A percentile compares a stretch with the other conserved stretches of the same genome.
Conservation (phyloP, 2,329 filamentous ascomycete genomes). For the Nakataea oryzae region DNA sequence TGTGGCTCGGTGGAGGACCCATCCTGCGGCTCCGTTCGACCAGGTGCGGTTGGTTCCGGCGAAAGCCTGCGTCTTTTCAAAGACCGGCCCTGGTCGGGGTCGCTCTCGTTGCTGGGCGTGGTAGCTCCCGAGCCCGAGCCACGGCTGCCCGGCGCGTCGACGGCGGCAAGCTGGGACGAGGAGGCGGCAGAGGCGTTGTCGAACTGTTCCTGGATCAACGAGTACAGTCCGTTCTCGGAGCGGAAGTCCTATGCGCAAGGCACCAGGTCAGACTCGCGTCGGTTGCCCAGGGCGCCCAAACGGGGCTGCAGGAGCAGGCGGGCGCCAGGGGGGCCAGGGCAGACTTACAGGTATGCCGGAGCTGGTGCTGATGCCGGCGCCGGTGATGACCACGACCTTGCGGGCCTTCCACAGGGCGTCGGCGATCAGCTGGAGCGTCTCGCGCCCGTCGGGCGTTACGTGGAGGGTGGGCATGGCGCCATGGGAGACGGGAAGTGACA, state of each 20-base stretch:
- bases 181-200: slow-evolving; percentile 23
- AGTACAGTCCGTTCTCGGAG: slow-evolving; percentile 62
- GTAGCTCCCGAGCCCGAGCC: not conserved
- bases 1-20: not conserved
- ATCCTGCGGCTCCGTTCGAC: no score
- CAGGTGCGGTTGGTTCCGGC: not conserved
- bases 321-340: not conserved
- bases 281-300: not conserved
- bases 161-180: not conserved
- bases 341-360: slow-evolving; percentile 59
- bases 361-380: slow-evolving; percentile 66
- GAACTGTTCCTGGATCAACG: slow-evolving; percentile 58
- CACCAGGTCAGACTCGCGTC: slow-evolving; percentile 8
- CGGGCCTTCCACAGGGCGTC: slow-evolving; percentile 52
- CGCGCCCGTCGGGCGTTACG: slow-evolving; percentile 37
- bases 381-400: slow-evolving; percentile 62
- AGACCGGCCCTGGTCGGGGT: not conserved
- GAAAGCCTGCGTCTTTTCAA: not conserved
- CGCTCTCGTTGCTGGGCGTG: no score
- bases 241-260: slow-evolving; percentile 52
- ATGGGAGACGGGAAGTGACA: not conserved
- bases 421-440: slow-evolving; percentile 54
- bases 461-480: slow-evolving; percentile 47
- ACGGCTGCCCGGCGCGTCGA: not conserved
- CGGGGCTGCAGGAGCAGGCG: not conserved